These are phyloP conservation scores for Neocucurbitaria cava DNA, from an alignment of 2,329 filamentous ascomycete species.

Conservation along the genomic window DNA sequence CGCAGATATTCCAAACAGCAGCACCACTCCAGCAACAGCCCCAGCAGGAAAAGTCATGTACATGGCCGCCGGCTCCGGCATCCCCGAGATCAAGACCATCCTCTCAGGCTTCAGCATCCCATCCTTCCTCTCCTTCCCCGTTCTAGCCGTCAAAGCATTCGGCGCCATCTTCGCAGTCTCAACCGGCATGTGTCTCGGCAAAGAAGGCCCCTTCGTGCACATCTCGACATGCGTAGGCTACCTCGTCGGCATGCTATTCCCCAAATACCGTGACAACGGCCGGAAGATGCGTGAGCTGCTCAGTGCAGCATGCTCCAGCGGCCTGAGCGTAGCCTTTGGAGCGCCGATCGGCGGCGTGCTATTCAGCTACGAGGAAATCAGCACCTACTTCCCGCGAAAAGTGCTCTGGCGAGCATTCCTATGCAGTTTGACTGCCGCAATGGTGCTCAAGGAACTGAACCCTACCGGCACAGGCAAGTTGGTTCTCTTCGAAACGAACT, in stretches of 20 bases:
- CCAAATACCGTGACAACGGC: conserved; percentile 65
- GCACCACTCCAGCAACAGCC: conserved; percentile 9
- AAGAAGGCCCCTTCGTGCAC: conserved; percentile 69
- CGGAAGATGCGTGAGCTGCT: conserved; percentile 66
- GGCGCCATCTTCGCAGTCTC: conserved; percentile 65
- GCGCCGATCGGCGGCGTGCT: conserved; percentile 68
- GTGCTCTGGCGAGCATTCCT: conserved; percentile 67
- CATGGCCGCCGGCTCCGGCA: conserved; percentile 65
- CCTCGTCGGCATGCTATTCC: conserved; percentile 59
- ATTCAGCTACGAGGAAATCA: conserved; percentile 67
- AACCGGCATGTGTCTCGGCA: conserved; percentile 66
- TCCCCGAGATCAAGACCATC: conserved; percentile 69
- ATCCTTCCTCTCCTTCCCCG: conserved; percentile 62
- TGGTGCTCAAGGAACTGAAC: conserved; percentile 64
- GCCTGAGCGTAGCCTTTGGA: conserved; percentile 67
- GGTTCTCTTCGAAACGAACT: conserved; percentile 67
- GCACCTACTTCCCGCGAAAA: conserved; percentile 65
- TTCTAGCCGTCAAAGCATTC: conserved; percentile 64
- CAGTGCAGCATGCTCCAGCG: conserved; percentile 64
- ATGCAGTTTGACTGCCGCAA: conserved; percentile 63
- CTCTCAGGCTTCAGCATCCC: conserved; percentile 67
- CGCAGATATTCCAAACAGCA: conserved; percentile 5
- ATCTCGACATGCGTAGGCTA: conserved; percentile 66
- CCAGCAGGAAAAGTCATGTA: conserved; percentile 61
- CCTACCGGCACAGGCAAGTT: conserved; percentile 67